phyloP scores from a whole-genome alignment of 176 grass and related monocot species.

The Tuctoria greenei region DNA sequence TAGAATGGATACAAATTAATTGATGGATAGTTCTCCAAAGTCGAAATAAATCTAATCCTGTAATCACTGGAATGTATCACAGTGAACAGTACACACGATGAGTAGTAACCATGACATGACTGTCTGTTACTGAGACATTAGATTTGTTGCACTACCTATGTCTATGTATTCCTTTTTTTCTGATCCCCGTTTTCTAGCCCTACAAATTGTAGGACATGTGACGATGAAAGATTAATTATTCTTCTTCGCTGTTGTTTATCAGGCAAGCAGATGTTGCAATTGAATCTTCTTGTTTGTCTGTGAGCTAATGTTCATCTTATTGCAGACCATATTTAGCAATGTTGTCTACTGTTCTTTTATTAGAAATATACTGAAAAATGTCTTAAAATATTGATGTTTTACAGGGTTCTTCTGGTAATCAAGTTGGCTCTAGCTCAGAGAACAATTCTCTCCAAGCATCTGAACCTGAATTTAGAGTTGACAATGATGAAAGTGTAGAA shows the following conservation, averaged over 20 bases:
- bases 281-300: neutral
- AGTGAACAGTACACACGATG: neutral
- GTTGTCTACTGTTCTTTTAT: neutral
- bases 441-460: conserved; percentile 35
- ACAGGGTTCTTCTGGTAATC: conserved; percentile 46
- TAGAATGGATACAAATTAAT: neutral
- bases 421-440: conserved; percentile 44
- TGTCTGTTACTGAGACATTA: neutral
- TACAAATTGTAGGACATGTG: neutral
- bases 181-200: neutral
- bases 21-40: neutral
- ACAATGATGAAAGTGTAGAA: conserved; percentile 43
- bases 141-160: neutral
- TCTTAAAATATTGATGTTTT: conserved; percentile 35
- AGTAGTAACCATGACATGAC: neutral
- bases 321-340: neutral
- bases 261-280: neutral
- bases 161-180: neutral
- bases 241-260: neutral
- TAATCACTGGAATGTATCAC: neutral
- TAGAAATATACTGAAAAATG: neutral
- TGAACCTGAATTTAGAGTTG: conserved; percentile 29
- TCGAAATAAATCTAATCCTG: neutral
- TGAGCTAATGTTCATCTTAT: neutral
- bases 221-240: neutral